A percentile compares a stretch with the other conserved stretches of the same genome.
Conservation (phyloP, 1,284 basidiomycete species). For the Afroboletus lepidellus region DNA sequence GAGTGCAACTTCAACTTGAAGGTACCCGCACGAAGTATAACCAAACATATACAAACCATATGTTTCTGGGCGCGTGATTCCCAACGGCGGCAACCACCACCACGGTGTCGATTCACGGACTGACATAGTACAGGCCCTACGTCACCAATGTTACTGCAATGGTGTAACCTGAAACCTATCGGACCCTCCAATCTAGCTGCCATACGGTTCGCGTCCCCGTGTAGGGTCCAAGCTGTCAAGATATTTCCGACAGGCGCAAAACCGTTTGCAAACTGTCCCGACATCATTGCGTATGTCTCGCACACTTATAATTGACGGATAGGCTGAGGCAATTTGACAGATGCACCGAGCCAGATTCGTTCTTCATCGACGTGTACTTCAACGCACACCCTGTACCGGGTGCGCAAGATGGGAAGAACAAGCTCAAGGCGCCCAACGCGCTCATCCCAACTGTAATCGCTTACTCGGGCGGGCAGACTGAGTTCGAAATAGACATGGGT, state of each 20-base stretch:
- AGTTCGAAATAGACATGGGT: constrained; percentile 71
- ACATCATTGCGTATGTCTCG: constrained; percentile 62
- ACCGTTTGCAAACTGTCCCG: constrained; percentile 59
- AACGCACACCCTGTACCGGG: constrained; percentile 51
- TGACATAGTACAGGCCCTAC: too few species aligned
- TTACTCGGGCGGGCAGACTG: constrained; percentile 65
- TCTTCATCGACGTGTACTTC: constrained; percentile 71
- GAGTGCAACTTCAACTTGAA: too few species aligned
- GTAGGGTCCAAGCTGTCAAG: constrained; percentile 21
- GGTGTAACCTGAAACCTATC: constrained; percentile 62
- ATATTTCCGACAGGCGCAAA: constrained; percentile 26
- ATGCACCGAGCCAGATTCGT: constrained; percentile 65
- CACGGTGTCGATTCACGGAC: too few species aligned
- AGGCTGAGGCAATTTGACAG: constrained; percentile 37
- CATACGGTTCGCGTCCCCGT: constrained; percentile 23
- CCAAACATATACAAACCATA: too few species aligned
- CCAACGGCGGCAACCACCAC: too few species aligned
- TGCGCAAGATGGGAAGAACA: constrained; percentile 52
- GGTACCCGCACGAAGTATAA: too few species aligned
- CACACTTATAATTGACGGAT: too few species aligned
- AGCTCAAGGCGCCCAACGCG: constrained; percentile 60
- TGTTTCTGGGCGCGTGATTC: too few species aligned
- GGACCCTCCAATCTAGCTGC: constrained; percentile 43
- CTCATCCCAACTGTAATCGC: constrained; percentile 70
- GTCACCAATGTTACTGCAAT: constrained; percentile 52